Evolutionary conservation across 1,139 yeast genomes (phyloP).

Genomic region (Torulaspora pretoriensis): DNA sequence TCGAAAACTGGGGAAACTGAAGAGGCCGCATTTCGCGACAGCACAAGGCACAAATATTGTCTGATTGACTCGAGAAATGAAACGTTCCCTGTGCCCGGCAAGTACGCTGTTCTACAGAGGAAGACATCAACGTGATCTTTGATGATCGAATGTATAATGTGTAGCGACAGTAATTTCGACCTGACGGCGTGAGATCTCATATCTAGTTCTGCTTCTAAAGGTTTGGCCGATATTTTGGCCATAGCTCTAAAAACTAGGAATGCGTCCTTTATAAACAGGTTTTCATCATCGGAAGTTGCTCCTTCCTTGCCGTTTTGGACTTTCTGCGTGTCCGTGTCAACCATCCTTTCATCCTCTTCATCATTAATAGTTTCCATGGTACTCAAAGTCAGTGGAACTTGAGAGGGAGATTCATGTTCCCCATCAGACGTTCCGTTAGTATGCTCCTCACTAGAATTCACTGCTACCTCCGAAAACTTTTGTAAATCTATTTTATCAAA

Average conservation of each 20-base stretch:
- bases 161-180: constrained; percentile 83
- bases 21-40: constrained; percentile 91
- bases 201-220: constrained; percentile 72
- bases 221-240: constrained; percentile 86
- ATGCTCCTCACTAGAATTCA: constrained; percentile 18
- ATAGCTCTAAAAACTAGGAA: constrained; percentile 88
- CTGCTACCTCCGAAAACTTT: constrained; percentile 16
- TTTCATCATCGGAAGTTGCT: constrained; percentile 51
- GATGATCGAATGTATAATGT: constrained; percentile 79
- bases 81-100: constrained; percentile 57
- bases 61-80: constrained; percentile 74
- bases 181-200: constrained; percentile 90
- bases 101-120: constrained; percentile 57
- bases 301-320: constrained; percentile 27
- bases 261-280: constrained; percentile 80
- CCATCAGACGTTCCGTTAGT: constrained; percentile 6
- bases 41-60: constrained; percentile 75
- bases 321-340: constrained; percentile 42
- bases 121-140: constrained; percentile 84
- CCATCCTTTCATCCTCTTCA: constrained; percentile 54
- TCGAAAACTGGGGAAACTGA: constrained; percentile 90
- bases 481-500: constrained; percentile 61
- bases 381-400: constrained; percentile 50
- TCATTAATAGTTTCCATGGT: constrained; percentile 54
- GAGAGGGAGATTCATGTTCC: constrained; percentile 4